A percentile compares a stretch with the other conserved stretches of the same genome.
These are phyloP conservation scores for Albatrellus ellisii DNA, from an alignment of 768 basidiomycete species.

Conservation along the genomic window DNA sequence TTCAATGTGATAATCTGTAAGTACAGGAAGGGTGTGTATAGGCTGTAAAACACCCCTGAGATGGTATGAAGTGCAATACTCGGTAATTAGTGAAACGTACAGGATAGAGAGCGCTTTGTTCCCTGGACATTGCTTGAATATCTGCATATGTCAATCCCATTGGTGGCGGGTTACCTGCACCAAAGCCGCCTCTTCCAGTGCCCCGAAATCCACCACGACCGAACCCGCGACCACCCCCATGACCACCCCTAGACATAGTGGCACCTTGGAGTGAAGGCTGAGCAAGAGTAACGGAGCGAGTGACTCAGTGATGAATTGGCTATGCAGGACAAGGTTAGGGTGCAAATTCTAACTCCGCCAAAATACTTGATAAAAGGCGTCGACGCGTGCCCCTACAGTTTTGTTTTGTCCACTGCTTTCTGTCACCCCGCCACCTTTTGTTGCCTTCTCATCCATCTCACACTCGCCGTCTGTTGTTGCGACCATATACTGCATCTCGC, in stretches of 20 bases:
- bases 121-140: slow-evolving; percentile 62
- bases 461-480: not conserved
- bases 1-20: slow-evolving; percentile 49
- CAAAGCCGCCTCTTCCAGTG: slow-evolving; percentile 33
- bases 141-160: slow-evolving; percentile 78
- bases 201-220: slow-evolving; percentile 46
- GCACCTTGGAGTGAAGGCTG: not conserved
- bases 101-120: slow-evolving; percentile 70
- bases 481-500: not conserved
- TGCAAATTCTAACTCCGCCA: slow-evolving; percentile 14
- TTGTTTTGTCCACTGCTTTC: too few relatives aligned
- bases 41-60: slow-evolving; percentile 29
- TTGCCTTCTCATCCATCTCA: not conserved
- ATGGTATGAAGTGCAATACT: slow-evolving; percentile 2
- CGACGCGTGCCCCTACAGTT: too few relatives aligned
- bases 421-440: not conserved
- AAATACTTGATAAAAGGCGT: not conserved
- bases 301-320: too few relatives aligned
- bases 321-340: not conserved
- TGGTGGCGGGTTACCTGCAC: slow-evolving; percentile 34
- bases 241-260: slow-evolving; percentile 39
- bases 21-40: slow-evolving; percentile 49
- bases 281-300: not conserved
- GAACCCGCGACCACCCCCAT: slow-evolving; percentile 28
- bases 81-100: slow-evolving; percentile 29